phyloP scores from a whole-genome alignment of 345 rosid genomes.

The Eucalyptus victrix region DNA sequence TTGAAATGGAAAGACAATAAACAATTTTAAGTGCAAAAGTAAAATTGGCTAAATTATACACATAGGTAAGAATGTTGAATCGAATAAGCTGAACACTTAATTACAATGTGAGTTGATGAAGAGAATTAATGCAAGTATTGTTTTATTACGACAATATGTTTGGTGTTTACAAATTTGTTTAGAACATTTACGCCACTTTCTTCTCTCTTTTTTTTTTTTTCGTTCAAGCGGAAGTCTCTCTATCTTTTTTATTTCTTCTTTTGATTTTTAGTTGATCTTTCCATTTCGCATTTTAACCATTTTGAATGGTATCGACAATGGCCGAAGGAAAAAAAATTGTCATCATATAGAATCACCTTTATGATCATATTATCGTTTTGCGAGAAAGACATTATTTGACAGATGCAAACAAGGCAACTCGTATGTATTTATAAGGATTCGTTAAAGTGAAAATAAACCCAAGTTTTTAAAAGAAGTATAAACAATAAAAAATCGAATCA shows the following conservation, averaged over 20 bases:
- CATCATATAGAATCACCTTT: background rate
- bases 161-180: background rate
- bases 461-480: background rate
- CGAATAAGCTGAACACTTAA: background rate
- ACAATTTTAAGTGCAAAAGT: background rate
- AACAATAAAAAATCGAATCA: background rate
- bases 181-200: background rate
- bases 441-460: background rate
- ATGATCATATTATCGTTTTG: no score
- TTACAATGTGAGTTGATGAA: background rate
- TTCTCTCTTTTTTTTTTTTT: background rate
- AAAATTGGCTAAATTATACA: no score
- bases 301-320: background rate
- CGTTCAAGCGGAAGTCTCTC: background rate
- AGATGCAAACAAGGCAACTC: background rate
- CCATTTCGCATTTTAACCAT: background rate
- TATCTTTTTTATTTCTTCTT: background rate
- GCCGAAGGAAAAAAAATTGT: background rate
- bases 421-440: background rate
- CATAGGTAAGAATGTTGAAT: background rate
- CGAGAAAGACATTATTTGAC: background rate
- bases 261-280: background rate
- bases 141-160: background rate
- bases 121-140: background rate
- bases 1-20: background rate